Evolutionary conservation across 345 rosid species (phyloP), one percentile per base, ranked within the genome.

Genomic region (Heritiera fomes): DNA sequence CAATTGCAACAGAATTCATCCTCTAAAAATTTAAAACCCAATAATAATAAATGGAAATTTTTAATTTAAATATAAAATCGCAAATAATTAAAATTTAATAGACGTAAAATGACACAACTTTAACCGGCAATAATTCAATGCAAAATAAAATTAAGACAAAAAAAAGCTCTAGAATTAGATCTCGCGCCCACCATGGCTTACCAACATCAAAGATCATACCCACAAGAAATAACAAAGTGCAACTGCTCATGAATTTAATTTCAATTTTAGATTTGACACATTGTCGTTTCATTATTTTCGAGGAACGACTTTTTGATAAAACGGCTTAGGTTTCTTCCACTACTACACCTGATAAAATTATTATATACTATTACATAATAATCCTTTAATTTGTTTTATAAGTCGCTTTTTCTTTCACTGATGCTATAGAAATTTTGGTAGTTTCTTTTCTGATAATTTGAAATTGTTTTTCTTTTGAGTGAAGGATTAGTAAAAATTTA

Each of bases 211-310:
- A 64, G 50, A 79, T 60, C 53, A 76, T 83, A 69, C 80, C 87
- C 80, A 23, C 82, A 86, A 77, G 86, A 71, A 66, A 82, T 71
- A 47, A 49, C 80, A 78, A 67, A 50, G 18, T 52, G 8, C 58
- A 49, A 11, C 7, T 49, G 58, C 43, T 75, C 73, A 52, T 60
- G 60, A 34, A 34, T 34, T 34, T 34, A 34, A 34, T 34, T 34
- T 34, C 38, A 0, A 2, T 3, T 34, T 34, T 34, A 34, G 38
- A 34, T 2, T 34, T 34, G 38, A 34, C 38, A 34, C 9, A 15
- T 7, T 66, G 50, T 40, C 12, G 49, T 66, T 66, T 66, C 49
- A 43, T 68, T 68, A 20, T 68, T 68, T 18, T 68, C 14, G 7
- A 41, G 30, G 34, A n/a, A 7, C 30, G 45, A 18, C 52, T 23